Base-by-base conservation (phyloP, 306 rosid species). In the Erythrophleum fordii region DNA sequence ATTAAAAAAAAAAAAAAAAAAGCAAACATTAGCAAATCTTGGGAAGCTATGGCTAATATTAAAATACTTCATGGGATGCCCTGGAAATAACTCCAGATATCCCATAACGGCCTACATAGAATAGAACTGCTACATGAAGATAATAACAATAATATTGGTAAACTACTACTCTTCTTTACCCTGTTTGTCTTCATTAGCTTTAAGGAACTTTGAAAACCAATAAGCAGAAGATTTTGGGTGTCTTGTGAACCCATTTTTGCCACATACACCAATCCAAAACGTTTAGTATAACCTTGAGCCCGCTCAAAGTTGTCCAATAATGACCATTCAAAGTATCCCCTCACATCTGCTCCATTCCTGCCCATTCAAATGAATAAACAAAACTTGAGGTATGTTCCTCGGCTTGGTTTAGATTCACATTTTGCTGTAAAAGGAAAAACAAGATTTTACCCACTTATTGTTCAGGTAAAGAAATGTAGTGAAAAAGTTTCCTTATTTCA, bases 321-420 rank as follows among this genome's bases (percentile, higher is more conserved):
- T 41, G 98, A 92, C 97, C 98, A 94, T 11, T 97, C 98, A 73
- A 94, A 94, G 87, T 94, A 86, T 73, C 97, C 98, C 82, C 92
- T 88, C 59, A 94, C 95, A 78, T 92, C 87, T 64, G 72, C 94
- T 80, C 97, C 97, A 85, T 92, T 97, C 81, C 97, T 94, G 92
- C 64, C 23, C 84, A 84, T 72, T 74, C 53, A 77, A 72, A 61
- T 37, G 5, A 13, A 83, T 23, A 73, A n/a, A 59, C 58, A 64
- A 22, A 83, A 72, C 17, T 34, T 73, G n/a, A 82, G 71, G 25
- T 55, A 0, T 22, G 34, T 22, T 23, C 34, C 29, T 46, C 37
- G 12, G 55, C 26, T 65, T 61, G 18, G 77, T 49, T 62, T 59
- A 22, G 73, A 11, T 56, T 72, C 62, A 44, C 16, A 65, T 9